Conservation (phyloP, 805 yeast species). For the Monosporozyma servazzii region DNA sequence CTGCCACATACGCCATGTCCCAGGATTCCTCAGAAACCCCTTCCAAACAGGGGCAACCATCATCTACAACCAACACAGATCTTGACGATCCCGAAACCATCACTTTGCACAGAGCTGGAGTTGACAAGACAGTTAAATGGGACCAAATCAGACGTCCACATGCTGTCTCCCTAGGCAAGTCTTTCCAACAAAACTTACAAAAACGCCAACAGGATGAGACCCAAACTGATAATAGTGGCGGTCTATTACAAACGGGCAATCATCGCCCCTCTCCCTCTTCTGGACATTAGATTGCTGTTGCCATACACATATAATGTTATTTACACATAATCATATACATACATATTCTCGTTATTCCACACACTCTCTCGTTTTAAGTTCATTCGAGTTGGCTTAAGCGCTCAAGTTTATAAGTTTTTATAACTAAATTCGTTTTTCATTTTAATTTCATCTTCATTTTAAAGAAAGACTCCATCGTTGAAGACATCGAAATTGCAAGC, state of each 20-base stretch:
- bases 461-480: neutral
- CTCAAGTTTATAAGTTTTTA: neutral
- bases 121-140: conserved; percentile 13
- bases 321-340: neutral
- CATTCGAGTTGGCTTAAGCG: neutral
- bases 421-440: neutral
- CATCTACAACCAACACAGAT: neutral
- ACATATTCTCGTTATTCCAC: neutral
- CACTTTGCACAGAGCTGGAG: conserved; percentile 13
- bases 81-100: neutral
- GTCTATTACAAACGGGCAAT: conserved; percentile 17
- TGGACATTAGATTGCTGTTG: neutral
- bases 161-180: conserved; percentile 9
- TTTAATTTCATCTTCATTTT: neutral
- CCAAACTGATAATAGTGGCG: conserved; percentile 9
- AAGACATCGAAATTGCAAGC: neutral
- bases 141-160: conserved; percentile 21
- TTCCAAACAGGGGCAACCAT: neutral
- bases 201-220: neutral
- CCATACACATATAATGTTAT: neutral
- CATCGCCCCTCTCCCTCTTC: conserved; percentile 16
- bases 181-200: neutral
- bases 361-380: neutral
- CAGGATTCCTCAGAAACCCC: neutral
- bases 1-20: neutral